Evolutionary conservation across 441 rosid genomes (phyloP), one percentile per base, ranked within the genome.

Genomic region (Mallotus japonicus): DNA sequence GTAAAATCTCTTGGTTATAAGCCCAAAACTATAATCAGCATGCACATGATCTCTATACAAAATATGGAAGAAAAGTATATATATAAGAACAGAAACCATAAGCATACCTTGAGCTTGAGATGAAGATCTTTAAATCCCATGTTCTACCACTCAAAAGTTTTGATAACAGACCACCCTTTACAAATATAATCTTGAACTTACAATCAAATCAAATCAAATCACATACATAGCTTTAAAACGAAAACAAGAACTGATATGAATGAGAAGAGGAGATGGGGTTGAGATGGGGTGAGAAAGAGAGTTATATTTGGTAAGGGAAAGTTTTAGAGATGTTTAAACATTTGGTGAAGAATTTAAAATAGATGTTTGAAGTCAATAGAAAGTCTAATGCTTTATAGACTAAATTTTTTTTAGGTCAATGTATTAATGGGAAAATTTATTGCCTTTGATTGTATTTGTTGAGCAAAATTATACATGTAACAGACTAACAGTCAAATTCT

Each of bases 81-180:
- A 28, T 17, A 40, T 5, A 2, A 55, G 16, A 8, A 70, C 1
- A 40, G 24, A 28, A 58, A 70, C 1, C 56, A 28, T 15, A 28
- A 68, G 60, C 53, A 62, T 62, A 72, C 75, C 75, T 72, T 62
- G 32, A 72, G 62, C 69, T 72, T 72, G 69, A 62, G 62, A 72
- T 54, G 61, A 63, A 63, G 54, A 63, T 62, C 62, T 19, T 53
- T 53, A 1, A 72, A 16, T 51, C 69, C 69, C 75, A 63, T 72
- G 17, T 17, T 71, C 32, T 14, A 51, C n/a, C 22, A 34, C 60
- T 61, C 12, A 2, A 15, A 15, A 17, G n/a, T 59, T 37, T 7
- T 53, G 58, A 34, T 10, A 53, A 53, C 13, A 53, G 46, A 28
- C 32, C 32, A 15, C 40, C 44, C 42, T 49, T 32, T n/a, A 8